Base-by-base conservation (phyloP, 2,329 filamentous ascomycete genomes). In the Aspergillus fijiensis region DNA sequence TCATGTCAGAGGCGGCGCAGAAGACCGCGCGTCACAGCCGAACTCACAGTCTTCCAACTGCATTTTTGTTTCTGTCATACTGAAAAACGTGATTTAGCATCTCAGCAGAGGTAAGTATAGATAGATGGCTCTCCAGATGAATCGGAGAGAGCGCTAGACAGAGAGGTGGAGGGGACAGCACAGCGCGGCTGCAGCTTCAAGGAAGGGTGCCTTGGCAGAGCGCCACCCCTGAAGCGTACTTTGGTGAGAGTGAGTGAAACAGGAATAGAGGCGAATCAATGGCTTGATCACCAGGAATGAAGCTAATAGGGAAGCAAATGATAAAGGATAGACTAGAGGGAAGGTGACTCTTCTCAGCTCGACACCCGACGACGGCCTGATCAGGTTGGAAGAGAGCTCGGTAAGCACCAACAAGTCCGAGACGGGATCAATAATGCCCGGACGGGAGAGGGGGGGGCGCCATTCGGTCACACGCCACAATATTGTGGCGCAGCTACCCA, bases 1-100 rank as follows among this genome's bases (percentile, higher is more conserved):
- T 50, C 42, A 50, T 29, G 47, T 33, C 45, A 51, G 31, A 27
- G 49, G 35, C 50, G 29, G 35, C 25, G n/a, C 19, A 29, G 51
- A 50, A 56, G 35, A 51, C 33, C n/a, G 49, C 29, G 53, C 54
- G 39, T 23, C 39, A 35, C n/a, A 49, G 39, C 27, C 33, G 54
- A 21, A 79, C 81, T 74, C 81, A 93, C 92, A 96, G 78, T 96
- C 92, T 85, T 92, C 89, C 82, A 96, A 83, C 79, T 87, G 87
- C 90, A 95, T 92, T 77, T 89, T 91, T 82, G 82, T 81, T 81
- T 86, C 83, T 80, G 86, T 82, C 90, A 94, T 94, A 73, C 74
- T 87, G 84, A 75, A 76, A 79, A 75, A 78, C 77, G 77, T 81
- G 79, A 76, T 77, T 77, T 76, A 81, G 84, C 87, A 89, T 89